Conservation (phyloP, 75 land plant genomes). For the Pinus tabuliformis region DNA sequence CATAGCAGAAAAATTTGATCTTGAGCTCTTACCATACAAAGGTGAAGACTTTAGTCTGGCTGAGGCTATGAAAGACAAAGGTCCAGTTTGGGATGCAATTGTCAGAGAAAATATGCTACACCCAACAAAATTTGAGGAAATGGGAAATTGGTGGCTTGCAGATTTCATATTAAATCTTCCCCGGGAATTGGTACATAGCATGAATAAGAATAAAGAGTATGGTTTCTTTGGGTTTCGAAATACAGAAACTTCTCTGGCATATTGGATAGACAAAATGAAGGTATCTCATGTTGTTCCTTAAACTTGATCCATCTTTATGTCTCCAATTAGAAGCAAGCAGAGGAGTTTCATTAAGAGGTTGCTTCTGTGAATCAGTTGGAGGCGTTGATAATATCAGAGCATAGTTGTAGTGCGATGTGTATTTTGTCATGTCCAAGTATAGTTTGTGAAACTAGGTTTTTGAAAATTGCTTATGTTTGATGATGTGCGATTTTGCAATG, state of each 20-base stretch:
- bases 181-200: slow-evolving; percentile 22
- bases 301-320: background rate
- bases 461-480: too few species aligned
- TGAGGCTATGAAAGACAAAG: slow-evolving; percentile 71
- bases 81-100: slow-evolving; percentile 72
- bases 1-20: slow-evolving; percentile 58
- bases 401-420: too few species aligned
- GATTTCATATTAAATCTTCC: slow-evolving; percentile 29
- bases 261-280: slow-evolving; percentile 71
- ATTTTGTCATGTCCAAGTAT: too few species aligned
- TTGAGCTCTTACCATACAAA: slow-evolving; percentile 33
- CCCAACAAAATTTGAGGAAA: slow-evolving; percentile 49
- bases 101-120: slow-evolving; percentile 46
- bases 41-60: slow-evolving; percentile 23
- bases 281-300: slow-evolving; percentile 65
- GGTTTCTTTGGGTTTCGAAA: slow-evolving; percentile 77
- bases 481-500: too few species aligned
- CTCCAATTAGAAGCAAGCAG: too few species aligned
- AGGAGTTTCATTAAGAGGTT: too few species aligned
- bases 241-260: slow-evolving; percentile 38
- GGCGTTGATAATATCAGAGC: too few species aligned
- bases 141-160: slow-evolving; percentile 65
- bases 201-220: slow-evolving; percentile 93
- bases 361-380: too few species aligned
- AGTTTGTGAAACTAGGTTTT: too few species aligned